A percentile compares a stretch with the other conserved stretches of the same genome.
Conservation (phyloP, 345 rosid genomes). For the Acer saccharum region DNA sequence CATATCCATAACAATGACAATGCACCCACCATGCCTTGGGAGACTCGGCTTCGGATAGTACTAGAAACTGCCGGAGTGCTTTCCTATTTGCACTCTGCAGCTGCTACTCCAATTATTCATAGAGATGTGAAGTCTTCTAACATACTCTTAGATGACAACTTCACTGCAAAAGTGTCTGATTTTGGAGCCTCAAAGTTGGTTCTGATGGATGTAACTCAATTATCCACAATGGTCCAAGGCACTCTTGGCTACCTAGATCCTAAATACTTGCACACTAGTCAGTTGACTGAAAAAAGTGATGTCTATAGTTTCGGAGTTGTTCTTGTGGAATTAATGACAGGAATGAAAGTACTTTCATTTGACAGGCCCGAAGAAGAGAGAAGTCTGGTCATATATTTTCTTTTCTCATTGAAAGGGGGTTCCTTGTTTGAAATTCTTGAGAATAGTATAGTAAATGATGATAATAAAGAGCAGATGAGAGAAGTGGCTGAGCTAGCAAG, state of each 20-base stretch:
- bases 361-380: conserved; percentile 22
- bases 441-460: too few species aligned
- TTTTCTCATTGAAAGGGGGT: conserved; percentile 15
- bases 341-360: conserved; percentile 30
- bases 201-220: conserved; percentile 31
- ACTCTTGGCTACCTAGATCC: conserved; percentile 46
- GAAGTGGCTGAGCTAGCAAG: too few species aligned
- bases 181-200: conserved; percentile 47
- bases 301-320: conserved; percentile 52
- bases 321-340: conserved; percentile 33
- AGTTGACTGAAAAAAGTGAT: conserved; percentile 49
- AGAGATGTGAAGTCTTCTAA: neutral
- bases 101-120: conserved; percentile 33
- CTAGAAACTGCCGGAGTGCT: conserved; percentile 37
- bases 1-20: conserved; percentile 11
- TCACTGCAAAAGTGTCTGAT: conserved; percentile 45
- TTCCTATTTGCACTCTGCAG: conserved; percentile 43
- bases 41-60: conserved; percentile 33
- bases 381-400: conserved; percentile 31
- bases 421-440: neutral
- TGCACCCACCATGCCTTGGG: conserved; percentile 26
- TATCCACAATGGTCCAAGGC: conserved; percentile 48
- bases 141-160: conserved; percentile 28
- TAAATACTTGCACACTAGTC: conserved; percentile 31
- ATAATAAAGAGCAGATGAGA: too few species aligned